These are phyloP conservation scores for Ettlia oleoabundans DNA, from an alignment of 139 green algal species.

Conservation along the genomic window DNA sequence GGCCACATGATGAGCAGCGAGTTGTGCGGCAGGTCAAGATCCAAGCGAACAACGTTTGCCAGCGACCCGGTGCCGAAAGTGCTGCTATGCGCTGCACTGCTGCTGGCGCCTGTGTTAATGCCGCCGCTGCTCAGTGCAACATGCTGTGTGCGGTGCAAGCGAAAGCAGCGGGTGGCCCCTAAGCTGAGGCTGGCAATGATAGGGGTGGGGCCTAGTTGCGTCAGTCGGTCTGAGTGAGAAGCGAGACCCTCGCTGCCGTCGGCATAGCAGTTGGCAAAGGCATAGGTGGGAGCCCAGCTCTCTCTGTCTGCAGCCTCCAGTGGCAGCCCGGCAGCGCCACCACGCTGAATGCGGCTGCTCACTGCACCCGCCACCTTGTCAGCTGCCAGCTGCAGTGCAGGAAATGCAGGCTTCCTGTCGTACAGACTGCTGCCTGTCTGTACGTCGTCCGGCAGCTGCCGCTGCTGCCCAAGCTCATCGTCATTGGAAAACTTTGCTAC, in stretches of 20 bases:
- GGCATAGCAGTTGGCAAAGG: conserved; percentile 41
- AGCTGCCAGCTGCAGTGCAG: background rate
- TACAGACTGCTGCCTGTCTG: background rate
- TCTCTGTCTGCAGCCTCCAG: conserved; percentile 16
- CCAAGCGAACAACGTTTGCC: background rate
- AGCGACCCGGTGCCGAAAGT: background rate
- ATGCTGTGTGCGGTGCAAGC: conserved; percentile 21
- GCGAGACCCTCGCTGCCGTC: conserved; percentile 27
- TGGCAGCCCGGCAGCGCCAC: background rate
- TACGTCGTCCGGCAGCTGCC: background rate
- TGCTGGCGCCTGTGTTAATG: background rate
- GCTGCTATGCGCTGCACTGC: background rate
- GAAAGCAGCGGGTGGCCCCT: conserved; percentile 46
- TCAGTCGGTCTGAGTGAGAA: conserved; percentile 45
- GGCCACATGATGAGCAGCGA: conserved; percentile 45
- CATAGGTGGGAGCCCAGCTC: conserved; percentile 33
- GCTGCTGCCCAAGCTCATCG: no score
- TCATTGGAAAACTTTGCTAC: no score
- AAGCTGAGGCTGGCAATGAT: conserved; percentile 49
- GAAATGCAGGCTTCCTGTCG: background rate
- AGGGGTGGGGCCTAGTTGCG: conserved; percentile 35
- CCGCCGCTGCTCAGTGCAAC: background rate
- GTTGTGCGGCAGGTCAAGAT: conserved; percentile 48
- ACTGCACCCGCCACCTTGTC: conserved; percentile 1
- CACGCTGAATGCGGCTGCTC: background rate